Evolutionary conservation across 2,329 filamentous ascomycete genomes (phyloP).

Genomic region (Ascomycota sp.): DNA sequence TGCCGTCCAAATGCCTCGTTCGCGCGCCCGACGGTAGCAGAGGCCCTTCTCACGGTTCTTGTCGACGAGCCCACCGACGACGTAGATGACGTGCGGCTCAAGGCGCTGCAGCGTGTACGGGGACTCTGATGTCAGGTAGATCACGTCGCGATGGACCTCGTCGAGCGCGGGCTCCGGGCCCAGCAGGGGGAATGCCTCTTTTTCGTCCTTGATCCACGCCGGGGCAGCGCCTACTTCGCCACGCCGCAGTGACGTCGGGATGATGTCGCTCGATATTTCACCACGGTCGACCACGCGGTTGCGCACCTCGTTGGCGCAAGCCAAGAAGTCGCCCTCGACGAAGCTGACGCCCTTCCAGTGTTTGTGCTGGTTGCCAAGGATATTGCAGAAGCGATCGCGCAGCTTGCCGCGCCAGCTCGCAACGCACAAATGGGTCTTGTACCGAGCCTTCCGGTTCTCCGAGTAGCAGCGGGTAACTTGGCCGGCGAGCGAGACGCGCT

Average conservation of each 20-base stretch:
- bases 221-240: neutral
- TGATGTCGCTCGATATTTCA: no score
- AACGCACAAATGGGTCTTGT: constrained; percentile 51
- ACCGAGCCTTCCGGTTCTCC: constrained; percentile 54
- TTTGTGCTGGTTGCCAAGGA: constrained; percentile 48
- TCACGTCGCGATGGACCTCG: constrained; percentile 26
- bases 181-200: constrained; percentile 13
- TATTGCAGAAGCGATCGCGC: constrained; percentile 59
- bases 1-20: constrained; percentile 64
- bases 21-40: constrained; percentile 64
- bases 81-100: constrained; percentile 75
- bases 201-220: constrained; percentile 5
- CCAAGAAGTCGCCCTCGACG: constrained; percentile 51
- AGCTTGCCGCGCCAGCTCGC: constrained; percentile 61
- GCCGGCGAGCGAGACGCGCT: constrained; percentile 60
- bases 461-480: constrained; percentile 82
- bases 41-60: constrained; percentile 91
- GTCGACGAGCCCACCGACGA: constrained; percentile 87
- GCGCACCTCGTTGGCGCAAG: constrained; percentile 44
- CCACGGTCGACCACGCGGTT: constrained; percentile 43
- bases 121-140: constrained; percentile 90
- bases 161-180: constrained; percentile 12
- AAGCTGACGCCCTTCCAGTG: constrained; percentile 67
- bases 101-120: constrained; percentile 63
- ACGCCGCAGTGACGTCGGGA: no score